Conservation (phyloP, 2,329 filamentous ascomycete species). For the Scedosporium dehoogii region DNA sequence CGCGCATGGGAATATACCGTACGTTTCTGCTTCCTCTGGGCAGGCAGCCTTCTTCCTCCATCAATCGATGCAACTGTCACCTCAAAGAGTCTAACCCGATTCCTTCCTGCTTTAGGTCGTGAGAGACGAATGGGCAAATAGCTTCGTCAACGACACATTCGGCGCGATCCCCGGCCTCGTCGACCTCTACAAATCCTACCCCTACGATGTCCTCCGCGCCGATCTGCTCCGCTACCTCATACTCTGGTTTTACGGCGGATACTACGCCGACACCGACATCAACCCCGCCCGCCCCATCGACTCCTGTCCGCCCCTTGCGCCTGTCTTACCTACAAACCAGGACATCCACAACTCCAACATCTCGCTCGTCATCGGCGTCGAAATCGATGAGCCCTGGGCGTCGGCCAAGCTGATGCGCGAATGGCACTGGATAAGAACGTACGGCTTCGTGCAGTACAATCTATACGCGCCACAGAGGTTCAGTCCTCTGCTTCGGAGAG, state of each 20-base stretch:
- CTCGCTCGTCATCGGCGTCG: not conserved
- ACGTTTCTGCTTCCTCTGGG: not conserved
- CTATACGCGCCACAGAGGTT: not conserved
- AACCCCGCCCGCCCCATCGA: not conserved
- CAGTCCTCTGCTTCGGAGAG: not conserved
- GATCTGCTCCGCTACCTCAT: not conserved
- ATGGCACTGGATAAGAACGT: not conserved
- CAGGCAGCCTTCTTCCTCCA: not conserved
- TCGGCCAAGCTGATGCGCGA: not conserved
- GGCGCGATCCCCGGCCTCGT: not conserved
- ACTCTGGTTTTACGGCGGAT: not conserved
- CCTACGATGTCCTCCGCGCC: constrained; percentile 1
- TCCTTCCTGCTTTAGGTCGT: not conserved
- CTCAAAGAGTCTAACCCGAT: not conserved
- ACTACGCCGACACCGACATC: constrained; percentile 1
- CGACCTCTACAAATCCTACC: not conserved
- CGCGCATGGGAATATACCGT: not conserved
- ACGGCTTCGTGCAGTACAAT: constrained; percentile 1
- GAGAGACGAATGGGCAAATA: not conserved
- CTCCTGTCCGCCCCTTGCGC: not conserved
- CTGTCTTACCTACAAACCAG: not conserved
- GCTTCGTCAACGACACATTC: not conserved
- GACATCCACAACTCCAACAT: not conserved
- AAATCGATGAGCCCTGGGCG: not conserved
- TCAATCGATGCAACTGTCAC: not conserved